Base-by-base conservation (phyloP, 179 eudicot genomes). In the Silene coronaria region DNA sequence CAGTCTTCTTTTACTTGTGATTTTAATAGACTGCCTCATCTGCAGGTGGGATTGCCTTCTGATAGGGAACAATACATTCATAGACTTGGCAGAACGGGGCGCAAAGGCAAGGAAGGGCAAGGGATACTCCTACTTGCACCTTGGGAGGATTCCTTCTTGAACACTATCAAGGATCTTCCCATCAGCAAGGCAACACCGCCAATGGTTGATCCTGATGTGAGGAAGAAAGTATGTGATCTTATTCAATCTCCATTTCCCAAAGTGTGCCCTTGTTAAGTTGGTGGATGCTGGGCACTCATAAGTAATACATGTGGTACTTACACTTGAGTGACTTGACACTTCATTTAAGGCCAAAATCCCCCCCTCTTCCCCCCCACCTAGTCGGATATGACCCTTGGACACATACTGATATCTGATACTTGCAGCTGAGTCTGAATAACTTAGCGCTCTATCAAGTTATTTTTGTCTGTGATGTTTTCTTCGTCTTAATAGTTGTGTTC, bases 21-120 rank as follows among this genome's bases (percentile, higher is more conserved):
- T 26, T 26, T 26, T 19, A 58, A 67, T 34, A 8, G 46, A 48
- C 61, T 74, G 45, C 45, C 26, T 63, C 30, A 38, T 75, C 13
- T 83, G 76, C 82, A 95, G 99, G 72, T 95, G 72, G 99, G 99
- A 30, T 69, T 91, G 79, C 99, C 99, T 12, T 73, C 99, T 67
- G 99, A 82, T 80, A 95, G 85, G 80, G 92, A 87, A 77, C 99
- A 95, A 77, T 95, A 95, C 78, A 91, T 95, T 46, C 99, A 95
- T 82, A 90, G 99, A 70, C 91, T 94, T 53, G 99, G 99, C 67
- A 86, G 99, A 91, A 95, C 99, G 0, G 99, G 99, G 11, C 90
- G 99, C 16, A 95, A 90, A 84, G 99, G 99, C 55, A 95, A 92
- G 87, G 97, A 95, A 89, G 99, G 99, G 70, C 87, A 84, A 78